Evolutionary conservation across 1,284 basidiomycete species (phyloP), one percentile per base, ranked within the genome.

Genomic region (Sporisorium graminicola): DNA sequence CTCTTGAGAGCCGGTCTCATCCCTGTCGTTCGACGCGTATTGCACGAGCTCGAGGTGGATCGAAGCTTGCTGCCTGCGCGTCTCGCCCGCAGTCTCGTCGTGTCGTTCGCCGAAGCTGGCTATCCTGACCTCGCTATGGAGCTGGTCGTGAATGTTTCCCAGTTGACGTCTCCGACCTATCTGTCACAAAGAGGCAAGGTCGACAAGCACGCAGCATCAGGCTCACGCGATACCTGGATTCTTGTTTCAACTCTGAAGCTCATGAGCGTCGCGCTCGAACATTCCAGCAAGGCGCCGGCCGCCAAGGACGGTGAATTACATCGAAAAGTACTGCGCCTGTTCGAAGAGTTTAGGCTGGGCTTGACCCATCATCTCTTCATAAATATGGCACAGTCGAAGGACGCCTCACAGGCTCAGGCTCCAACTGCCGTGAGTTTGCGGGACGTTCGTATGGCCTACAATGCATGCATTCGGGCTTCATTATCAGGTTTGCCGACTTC

Each of bases 331-430:
- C 55, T 77, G 1, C 52, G 62, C 18, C 57, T 73, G 5, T 77
- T 77, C 42, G 70, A 77, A 27, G 74, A 77, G 10, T 77, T 73
- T 40, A 61, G 70, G 22, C 40, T 77, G 12, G 74, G 65, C 37
- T 51, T 77, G 26, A 62, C 65, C 5, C 70, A 77, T 33, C 53
- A 67, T 24, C 51, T 76, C 12, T 51, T 67, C 24, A 37, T 33
- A 8, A 40, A 22, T 9, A 46, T 42, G 50, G n/a, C 52, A 20
- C 20, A 40, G n/a, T 31, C 26, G 20, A 5, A 16, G 13, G 13
- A 20, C 33, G 24, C 9, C 14, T 0, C 50, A 6, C 20, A 20
- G 20, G 7, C 33, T 14, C 42, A 46, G 31, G 20, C 16, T 16
- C 35, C 44, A 42, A 14, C 24, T 24, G n/a, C 16, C 22, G 18